Conservation (phyloP, 164 flowering plant species). For the Aristolochia fimbriata region DNA sequence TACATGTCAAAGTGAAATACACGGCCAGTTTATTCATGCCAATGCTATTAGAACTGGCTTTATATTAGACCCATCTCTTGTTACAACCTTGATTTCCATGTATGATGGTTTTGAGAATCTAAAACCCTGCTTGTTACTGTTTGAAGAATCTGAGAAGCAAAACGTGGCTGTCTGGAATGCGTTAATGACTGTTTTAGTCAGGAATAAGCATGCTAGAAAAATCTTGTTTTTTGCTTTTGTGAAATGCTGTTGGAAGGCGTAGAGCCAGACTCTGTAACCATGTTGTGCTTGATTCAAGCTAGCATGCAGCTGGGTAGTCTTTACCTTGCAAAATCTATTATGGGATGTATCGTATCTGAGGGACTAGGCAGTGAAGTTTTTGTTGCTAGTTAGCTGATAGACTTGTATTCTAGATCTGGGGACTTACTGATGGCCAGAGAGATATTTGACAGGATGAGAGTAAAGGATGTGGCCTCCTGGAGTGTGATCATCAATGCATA, state of each 20-base stretch:
- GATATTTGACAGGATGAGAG: conserved; percentile 28
- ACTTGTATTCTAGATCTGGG: conserved; percentile 53
- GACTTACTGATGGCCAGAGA: conserved; percentile 24
- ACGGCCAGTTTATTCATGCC: conserved; percentile 43
- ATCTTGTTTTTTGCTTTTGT: conserved; percentile 25
- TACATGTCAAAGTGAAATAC: conserved; percentile 23
- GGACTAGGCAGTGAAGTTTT: conserved; percentile 30
- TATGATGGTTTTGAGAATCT: conserved; percentile 34
- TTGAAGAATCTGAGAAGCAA: conserved; percentile 28
- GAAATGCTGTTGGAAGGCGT: conserved; percentile 24
- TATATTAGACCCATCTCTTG: conserved; percentile 24
- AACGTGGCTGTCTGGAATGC: conserved; percentile 50
- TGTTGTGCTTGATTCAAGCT: conserved; percentile 32
- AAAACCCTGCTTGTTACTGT: conserved; percentile 21
- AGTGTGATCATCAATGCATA: conserved; percentile 44
- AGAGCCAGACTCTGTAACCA: conserved; percentile 37
- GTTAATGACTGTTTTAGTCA: conserved; percentile 29
- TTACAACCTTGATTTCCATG: conserved; percentile 48
- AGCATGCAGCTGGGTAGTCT: conserved; percentile 28
- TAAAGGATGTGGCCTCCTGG: conserved; percentile 41
- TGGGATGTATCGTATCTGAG: conserved; percentile 24
- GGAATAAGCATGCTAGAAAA: conserved; percentile 14
- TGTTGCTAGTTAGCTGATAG: conserved; percentile 40
- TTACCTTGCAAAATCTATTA: conserved; percentile 17
- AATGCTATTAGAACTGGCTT: conserved; percentile 28